These are phyloP conservation scores for Sporothrix dimorphospora DNA, from an alignment of 2,329 filamentous ascomycete species.

Conservation along the genomic window DNA sequence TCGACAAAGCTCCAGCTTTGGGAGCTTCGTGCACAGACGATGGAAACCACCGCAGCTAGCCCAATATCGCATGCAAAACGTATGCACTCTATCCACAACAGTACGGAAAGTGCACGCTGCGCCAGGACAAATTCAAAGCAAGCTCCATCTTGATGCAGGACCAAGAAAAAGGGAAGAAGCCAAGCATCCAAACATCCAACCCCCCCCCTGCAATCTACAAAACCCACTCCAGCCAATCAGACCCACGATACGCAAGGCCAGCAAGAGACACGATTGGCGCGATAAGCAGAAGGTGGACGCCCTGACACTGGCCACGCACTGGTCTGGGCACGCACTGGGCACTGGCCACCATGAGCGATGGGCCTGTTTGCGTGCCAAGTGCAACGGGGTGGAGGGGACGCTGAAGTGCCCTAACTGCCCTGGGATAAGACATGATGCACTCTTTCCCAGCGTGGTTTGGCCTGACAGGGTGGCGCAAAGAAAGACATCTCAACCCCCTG, in stretches of 20 bases:
- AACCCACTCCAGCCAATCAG: constrained; percentile 7
- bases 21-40: constrained; percentile 14
- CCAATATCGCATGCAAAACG: neutral
- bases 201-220: neutral
- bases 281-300: constrained; percentile 21
- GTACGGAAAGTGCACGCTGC: neutral
- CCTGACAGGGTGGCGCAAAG: neutral
- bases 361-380: neutral
- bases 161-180: neutral
- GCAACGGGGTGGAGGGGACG: neutral
- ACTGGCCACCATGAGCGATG: constrained; percentile 10
- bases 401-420: neutral
- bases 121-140: neutral
- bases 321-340: neutral
- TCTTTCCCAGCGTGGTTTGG: constrained; percentile 5
- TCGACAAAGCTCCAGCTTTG: neutral
- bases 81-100: neutral
- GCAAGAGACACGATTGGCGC: constrained; percentile 19
- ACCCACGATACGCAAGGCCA: neutral
- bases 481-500: neutral
- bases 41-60: neutral
- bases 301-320: neutral
- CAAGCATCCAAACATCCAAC: neutral
- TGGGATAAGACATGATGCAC: neutral
- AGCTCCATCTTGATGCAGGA: constrained; percentile 20